Conservation (phyloP, 768 basidiomycete species). For the Trametes cubensis region DNA sequence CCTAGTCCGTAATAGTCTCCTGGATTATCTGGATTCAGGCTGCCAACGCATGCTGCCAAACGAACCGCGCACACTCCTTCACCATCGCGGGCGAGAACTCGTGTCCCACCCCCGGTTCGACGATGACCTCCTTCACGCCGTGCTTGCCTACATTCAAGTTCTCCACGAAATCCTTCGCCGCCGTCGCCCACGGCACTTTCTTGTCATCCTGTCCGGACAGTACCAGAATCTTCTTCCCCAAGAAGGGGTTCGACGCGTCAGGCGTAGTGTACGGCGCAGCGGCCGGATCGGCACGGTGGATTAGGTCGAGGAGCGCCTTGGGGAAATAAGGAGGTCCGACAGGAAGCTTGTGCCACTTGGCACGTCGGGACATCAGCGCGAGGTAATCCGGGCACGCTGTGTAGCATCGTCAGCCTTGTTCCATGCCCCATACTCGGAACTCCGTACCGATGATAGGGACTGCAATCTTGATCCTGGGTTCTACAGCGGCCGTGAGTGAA, state of each 20-base stretch:
- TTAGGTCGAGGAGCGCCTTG: conserved; percentile 47
- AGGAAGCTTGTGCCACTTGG: conserved; percentile 44
- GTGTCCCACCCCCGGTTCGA: conserved; percentile 64
- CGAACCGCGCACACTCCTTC: conserved; percentile 41
- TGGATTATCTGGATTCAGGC: not conserved
- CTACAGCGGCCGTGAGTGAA: conserved; percentile 31
- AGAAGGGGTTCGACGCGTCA: conserved; percentile 56
- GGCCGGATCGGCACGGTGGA: conserved; percentile 51
- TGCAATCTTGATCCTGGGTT: conserved; percentile 46
- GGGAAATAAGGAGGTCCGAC: conserved; percentile 62
- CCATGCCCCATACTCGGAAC: not conserved
- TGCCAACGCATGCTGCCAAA: conserved; percentile 30
- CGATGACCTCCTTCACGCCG: conserved; percentile 58
- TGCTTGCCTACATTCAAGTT: conserved; percentile 51
- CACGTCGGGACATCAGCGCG: conserved; percentile 59
- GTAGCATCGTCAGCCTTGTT: conserved; percentile 39
- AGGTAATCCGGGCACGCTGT: conserved; percentile 73
- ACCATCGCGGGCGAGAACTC: conserved; percentile 65
- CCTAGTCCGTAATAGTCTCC: not conserved
- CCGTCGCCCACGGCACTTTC: conserved; percentile 63
- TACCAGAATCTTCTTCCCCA: conserved; percentile 73
- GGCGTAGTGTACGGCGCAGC: conserved; percentile 43
- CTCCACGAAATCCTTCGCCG: conserved; percentile 58
- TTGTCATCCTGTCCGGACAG: conserved; percentile 67
- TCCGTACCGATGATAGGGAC: conserved; percentile 43